Evolutionary conservation across 2,329 filamentous ascomycete species (phyloP).

Genomic region (Ilyonectria sp.): DNA sequence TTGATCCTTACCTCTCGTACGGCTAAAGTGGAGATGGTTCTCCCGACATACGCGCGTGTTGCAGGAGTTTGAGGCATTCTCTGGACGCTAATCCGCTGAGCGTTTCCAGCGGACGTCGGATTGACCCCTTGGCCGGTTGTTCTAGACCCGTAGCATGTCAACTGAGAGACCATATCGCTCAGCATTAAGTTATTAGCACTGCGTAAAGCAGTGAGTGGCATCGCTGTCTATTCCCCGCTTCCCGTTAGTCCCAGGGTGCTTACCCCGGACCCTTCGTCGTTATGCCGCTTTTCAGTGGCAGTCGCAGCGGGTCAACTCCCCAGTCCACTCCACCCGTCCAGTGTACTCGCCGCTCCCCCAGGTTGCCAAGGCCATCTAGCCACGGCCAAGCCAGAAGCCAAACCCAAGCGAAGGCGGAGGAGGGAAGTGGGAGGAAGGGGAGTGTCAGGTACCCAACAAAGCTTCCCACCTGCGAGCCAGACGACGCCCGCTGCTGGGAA

Average conservation of each 20-base stretch:
- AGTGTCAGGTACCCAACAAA: neutral
- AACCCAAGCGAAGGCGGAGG: neutral
- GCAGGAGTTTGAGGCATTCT: neutral
- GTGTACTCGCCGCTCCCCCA: conserved; percentile 13
- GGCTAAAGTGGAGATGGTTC: neutral
- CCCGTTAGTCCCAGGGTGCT: neutral
- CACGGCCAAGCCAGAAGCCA: neutral
- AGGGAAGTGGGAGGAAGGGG: neutral
- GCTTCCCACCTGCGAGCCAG: too few relatives aligned
- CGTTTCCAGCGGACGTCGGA: neutral
- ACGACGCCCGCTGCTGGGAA: too few relatives aligned
- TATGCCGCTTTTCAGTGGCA: conserved; percentile 21
- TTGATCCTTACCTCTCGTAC: neutral
- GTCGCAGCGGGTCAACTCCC: neutral
- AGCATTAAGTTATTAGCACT: neutral
- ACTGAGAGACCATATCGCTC: too few relatives aligned
- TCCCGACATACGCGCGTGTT: neutral
- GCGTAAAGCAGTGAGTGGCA: neutral
- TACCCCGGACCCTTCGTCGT: conserved; percentile 31
- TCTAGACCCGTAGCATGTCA: neutral
- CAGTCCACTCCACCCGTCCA: conserved; percentile 5
- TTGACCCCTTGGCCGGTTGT: neutral
- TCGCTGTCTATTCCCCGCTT: neutral
- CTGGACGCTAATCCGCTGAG: neutral
- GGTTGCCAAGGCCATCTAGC: conserved; percentile 27